phyloP scores from a whole-genome alignment of 2,329 filamentous ascomycete species.

The Teratosphaeria nubilosa region DNA sequence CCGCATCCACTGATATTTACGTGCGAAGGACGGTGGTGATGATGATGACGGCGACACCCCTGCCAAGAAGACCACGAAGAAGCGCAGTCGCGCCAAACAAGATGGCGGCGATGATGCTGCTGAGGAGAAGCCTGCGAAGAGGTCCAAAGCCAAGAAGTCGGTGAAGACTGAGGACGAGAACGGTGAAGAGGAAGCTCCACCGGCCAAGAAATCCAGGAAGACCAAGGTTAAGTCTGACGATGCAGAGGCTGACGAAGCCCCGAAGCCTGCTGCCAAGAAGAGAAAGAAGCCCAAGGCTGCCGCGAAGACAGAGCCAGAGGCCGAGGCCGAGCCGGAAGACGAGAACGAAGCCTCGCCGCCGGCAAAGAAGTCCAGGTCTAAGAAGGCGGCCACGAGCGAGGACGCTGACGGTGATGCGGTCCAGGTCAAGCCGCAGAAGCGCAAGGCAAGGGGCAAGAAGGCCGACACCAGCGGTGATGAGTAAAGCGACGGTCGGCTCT shows the following conservation, averaged over 20 bases:
- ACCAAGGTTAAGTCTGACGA: background rate
- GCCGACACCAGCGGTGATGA: background rate
- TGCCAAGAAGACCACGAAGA: constrained; percentile 8
- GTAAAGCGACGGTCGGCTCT: background rate
- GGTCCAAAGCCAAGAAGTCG: constrained; percentile 1
- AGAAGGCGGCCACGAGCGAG: constrained; percentile 12
- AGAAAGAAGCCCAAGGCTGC: constrained; percentile 1
- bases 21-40: constrained; percentile 6
- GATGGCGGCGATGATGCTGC: constrained; percentile 4
- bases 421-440: background rate
- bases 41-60: constrained; percentile 7
- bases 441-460: background rate
- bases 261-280: constrained; percentile 2
- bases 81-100: constrained; percentile 1
- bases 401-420: background rate
- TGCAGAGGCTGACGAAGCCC: background rate
- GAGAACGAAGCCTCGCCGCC: constrained; percentile 10
- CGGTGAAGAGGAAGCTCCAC: constrained; percentile 2
- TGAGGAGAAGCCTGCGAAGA: constrained; percentile 3
- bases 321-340: constrained; percentile 12
- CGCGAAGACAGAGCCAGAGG: constrained; percentile 4
- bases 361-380: constrained; percentile 21
- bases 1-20: background rate
- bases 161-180: constrained; percentile 1
- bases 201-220: background rate